A percentile compares a stretch with the other conserved stretches of the same genome.
Evolutionary conservation across 345 rosid genomes (phyloP).

Genomic region (Erodium maritimum): DNA sequence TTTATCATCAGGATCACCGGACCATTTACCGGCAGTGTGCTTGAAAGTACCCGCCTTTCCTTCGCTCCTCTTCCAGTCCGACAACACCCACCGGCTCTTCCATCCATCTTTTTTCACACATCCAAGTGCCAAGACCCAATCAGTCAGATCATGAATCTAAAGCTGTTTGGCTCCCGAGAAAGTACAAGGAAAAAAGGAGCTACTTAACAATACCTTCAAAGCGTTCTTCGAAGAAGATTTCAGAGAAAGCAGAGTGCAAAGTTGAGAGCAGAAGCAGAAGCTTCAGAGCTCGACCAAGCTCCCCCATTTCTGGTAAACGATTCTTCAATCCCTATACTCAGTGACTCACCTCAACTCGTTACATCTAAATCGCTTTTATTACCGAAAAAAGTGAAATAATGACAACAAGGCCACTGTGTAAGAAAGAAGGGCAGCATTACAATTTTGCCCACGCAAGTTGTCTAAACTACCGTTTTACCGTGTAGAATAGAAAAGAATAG

Average conservation of each 20-base stretch:
- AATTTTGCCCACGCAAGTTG: too few relatives aligned
- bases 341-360: too few relatives aligned
- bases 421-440: too few relatives aligned
- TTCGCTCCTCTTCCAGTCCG: slow-evolving; percentile 79
- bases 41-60: slow-evolving; percentile 81
- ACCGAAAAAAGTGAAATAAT: too few relatives aligned
- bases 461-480: too few relatives aligned
- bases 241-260: slow-evolving; percentile 26
- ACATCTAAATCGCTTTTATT: too few relatives aligned
- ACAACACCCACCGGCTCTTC: slow-evolving; percentile 80
- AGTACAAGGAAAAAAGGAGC: neutral
- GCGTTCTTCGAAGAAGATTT: slow-evolving; percentile 40
- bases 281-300: neutral
- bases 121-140: neutral
- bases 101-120: slow-evolving; percentile 87
- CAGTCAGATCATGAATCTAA: neutral
- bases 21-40: slow-evolving; percentile 74
- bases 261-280: slow-evolving; percentile 3
- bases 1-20: slow-evolving; percentile 71
- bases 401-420: too few relatives aligned
- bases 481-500: too few relatives aligned
- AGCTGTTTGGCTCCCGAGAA: neutral
- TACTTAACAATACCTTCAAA: slow-evolving; percentile 28
- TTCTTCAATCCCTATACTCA: too few relatives aligned
- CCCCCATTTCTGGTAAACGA: too few relatives aligned